Evolutionary conservation across 306 rosid species (phyloP).

Genomic region (Corylus heterophylla): DNA sequence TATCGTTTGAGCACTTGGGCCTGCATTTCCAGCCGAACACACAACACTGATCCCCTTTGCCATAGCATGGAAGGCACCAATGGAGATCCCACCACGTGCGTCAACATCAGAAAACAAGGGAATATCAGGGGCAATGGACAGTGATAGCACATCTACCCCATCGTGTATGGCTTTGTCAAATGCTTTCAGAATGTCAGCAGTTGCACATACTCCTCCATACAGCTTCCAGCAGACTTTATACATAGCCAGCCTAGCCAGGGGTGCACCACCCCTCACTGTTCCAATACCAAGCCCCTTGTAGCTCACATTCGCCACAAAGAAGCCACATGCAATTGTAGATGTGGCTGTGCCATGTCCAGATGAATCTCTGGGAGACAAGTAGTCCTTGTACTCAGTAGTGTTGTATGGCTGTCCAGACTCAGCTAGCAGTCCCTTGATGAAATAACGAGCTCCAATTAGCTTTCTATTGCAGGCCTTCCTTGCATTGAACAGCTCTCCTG

Average conservation of each 20-base stretch:
- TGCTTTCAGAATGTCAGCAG: constrained; percentile 49
- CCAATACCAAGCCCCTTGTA: constrained; percentile 50
- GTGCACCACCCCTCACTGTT: constrained; percentile 52
- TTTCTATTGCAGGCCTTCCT: constrained; percentile 47
- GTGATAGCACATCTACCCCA: constrained; percentile 53
- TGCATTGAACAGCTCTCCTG: constrained; percentile 43
- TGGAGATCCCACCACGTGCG: constrained; percentile 25
- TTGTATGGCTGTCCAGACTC: constrained; percentile 40
- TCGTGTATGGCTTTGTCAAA: constrained; percentile 49
- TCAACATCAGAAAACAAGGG: constrained; percentile 43
- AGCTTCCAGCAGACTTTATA: constrained; percentile 57
- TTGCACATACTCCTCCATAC: constrained; percentile 33
- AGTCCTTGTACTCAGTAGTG: constrained; percentile 22
- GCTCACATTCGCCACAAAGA: constrained; percentile 32
- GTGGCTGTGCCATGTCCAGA: constrained; percentile 52
- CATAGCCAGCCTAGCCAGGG: constrained; percentile 44
- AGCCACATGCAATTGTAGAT: constrained; percentile 49
- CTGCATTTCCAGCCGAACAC: constrained; percentile 41
- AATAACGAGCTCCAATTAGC: constrained; percentile 59
- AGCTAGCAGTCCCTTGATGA: constrained; percentile 38
- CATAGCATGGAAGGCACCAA: constrained; percentile 54
- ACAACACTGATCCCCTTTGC: constrained; percentile 48
- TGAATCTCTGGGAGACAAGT: constrained; percentile 44
- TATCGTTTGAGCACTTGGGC: constrained; percentile 43
- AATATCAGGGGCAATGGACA: constrained; percentile 37